Evolutionary conservation across 345 rosid genomes (phyloP).

Genomic region (Melastoma malabathricum): DNA sequence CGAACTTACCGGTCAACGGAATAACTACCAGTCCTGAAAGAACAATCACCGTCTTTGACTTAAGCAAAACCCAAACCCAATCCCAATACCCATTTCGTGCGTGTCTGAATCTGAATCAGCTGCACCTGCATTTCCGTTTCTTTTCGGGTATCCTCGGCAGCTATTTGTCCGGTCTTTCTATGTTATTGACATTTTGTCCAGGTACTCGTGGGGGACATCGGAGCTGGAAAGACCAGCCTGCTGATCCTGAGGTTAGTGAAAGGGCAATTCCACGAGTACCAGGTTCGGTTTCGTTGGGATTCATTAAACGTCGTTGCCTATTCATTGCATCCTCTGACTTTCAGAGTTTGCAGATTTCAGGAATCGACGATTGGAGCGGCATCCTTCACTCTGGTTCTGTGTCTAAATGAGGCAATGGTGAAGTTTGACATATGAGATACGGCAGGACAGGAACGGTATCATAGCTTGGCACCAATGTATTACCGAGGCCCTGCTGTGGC

Average conservation of each 20-base stretch:
- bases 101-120: too few species aligned
- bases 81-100: too few species aligned
- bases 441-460: constrained; percentile 76
- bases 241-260: constrained; percentile 61
- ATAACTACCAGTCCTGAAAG: too few species aligned
- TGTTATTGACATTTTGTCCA: constrained; percentile 8
- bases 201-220: constrained; percentile 84
- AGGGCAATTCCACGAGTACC: constrained; percentile 61
- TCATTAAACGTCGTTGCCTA: not conserved
- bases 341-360: constrained; percentile 14
- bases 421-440: constrained; percentile 85
- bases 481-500: constrained; percentile 83
- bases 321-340: constrained; percentile 8
- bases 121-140: too few species aligned
- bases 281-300: constrained; percentile 21
- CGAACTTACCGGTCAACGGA: too few species aligned
- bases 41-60: too few species aligned
- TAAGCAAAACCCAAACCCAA: too few species aligned
- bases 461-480: constrained; percentile 83
- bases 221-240: constrained; percentile 71
- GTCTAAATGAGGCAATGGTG: constrained; percentile 46
- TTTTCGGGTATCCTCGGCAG: too few species aligned
- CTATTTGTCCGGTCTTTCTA: not conserved
- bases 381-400: constrained; percentile 66
- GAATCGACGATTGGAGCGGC: constrained; percentile 82